Evolutionary conservation across 2,329 filamentous ascomycete genomes (phyloP), one percentile per base, ranked within the genome.

Genomic region (Colletotrichum spaethianum): DNA sequence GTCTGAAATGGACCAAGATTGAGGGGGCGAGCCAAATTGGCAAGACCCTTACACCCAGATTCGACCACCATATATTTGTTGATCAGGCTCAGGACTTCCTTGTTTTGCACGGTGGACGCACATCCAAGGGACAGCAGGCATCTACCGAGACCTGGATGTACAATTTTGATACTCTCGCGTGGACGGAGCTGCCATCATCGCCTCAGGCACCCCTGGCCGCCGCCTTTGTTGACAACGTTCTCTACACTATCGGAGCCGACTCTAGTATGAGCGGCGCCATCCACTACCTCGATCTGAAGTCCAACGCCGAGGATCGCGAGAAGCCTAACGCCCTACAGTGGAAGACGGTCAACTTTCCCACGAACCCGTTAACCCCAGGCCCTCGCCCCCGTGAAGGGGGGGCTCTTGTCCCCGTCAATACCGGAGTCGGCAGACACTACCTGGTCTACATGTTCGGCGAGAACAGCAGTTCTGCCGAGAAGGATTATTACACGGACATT

Each of bases 101-200:
- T 9, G 81, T 90, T 57, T 78, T 90, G 0, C 80, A 87, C 55
- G 87, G 87, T 28, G 88, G 88, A 3, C 78, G 76, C 7, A 78
- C 78, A 8, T 74, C 75, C 2, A 63, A 70, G 0, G 78, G 73
- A 9, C 74, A 73, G 14, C 74, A 80, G 11, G 82, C 80, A 11
- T 87, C 89, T 72, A 83, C 83, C 8, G 88, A 90, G 73, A 83
- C 84, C 11, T 87, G 88, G 82, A 80, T 85, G 44, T 89, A 88
- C 74, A 84, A 88, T 69, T 81, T 87, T 50, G 79, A 80, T 31
- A 81, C 82, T 3, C 80, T 83, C 5, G 85, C 82, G 0, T 90
- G 88, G 88, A 83, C 82, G 1, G 82, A 83, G 44, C 80, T 90
- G 14, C 87, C 88, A 0, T 76, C 81, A 0, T 82, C 84, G 2